phyloP scores from a whole-genome alignment of 306 rosid genomes.

The Malus orientalis region DNA sequence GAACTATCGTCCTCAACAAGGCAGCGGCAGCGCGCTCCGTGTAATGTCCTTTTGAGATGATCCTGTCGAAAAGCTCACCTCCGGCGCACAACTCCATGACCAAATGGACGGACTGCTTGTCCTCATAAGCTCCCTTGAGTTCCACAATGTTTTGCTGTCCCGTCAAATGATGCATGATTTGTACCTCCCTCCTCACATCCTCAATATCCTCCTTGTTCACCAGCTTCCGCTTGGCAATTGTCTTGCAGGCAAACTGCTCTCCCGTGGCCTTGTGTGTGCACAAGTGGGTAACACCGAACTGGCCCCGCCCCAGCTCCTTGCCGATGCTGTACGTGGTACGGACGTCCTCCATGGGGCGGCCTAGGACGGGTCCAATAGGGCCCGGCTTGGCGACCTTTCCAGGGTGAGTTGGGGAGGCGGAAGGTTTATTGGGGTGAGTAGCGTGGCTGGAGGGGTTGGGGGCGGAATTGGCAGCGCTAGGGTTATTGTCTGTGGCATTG shows the following conservation, averaged over 20 bases:
- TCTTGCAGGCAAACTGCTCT: conserved; percentile 79
- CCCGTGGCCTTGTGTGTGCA: conserved; percentile 72
- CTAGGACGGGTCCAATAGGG: conserved; percentile 57
- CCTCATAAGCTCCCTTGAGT: conserved; percentile 83
- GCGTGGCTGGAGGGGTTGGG: conserved; percentile 1
- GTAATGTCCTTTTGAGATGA: conserved; percentile 91
- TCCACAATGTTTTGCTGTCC: conserved; percentile 86
- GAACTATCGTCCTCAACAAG: conserved; percentile 70
- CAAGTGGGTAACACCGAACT: conserved; percentile 80
- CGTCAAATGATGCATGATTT: conserved; percentile 86
- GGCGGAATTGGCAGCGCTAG: background rate
- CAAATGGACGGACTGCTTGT: conserved; percentile 79
- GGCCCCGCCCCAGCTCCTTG: conserved; percentile 90
- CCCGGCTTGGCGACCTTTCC: conserved; percentile 23
- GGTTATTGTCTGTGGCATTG: background rate
- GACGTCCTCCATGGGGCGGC: conserved; percentile 87
- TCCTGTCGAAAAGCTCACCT: conserved; percentile 87
- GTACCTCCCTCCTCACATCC: conserved; percentile 91
- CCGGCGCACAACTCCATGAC: conserved; percentile 97
- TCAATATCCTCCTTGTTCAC: conserved; percentile 73
- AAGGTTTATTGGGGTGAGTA: conserved; percentile 12
- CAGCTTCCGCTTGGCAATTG: conserved; percentile 87
- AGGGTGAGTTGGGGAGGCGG: conserved; percentile 24
- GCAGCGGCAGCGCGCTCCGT: conserved; percentile 92
- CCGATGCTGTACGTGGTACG: conserved; percentile 49